These are phyloP conservation scores for Chalciporus piperatus DNA, from an alignment of 768 basidiomycete genomes.

Conservation along the genomic window DNA sequence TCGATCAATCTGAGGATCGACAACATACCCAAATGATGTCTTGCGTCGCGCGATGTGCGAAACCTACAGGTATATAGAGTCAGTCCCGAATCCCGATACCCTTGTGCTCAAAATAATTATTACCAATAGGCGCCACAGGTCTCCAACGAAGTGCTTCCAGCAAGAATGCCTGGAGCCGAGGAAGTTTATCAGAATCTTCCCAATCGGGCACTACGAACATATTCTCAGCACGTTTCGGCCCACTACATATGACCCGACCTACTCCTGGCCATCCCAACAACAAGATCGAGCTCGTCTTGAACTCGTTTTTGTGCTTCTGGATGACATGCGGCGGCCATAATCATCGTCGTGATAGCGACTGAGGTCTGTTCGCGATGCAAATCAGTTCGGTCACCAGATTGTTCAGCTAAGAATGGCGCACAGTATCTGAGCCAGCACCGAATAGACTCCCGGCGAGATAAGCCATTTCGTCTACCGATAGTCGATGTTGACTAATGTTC, in stretches of 20 bases:
- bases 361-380: conserved; percentile 34
- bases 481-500: conserved; percentile 41
- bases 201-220: conserved; percentile 32
- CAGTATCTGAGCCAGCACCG: conserved; percentile 57
- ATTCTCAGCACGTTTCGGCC: too few relatives aligned
- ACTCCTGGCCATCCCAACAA: conserved; percentile 42
- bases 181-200: conserved; percentile 30
- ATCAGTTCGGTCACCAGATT: not conserved
- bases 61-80: conserved; percentile 28
- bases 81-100: not conserved
- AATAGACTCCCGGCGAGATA: conserved; percentile 61
- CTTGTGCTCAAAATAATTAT: not conserved
- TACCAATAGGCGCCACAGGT: conserved; percentile 27
- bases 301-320: conserved; percentile 49
- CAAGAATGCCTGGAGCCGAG: conserved; percentile 36
- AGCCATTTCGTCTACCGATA: conserved; percentile 51
- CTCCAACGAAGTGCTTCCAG: conserved; percentile 38
- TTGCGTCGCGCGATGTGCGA: conserved; percentile 58
- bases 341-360: conserved; percentile 45
- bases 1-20: too few relatives aligned
- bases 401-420: not conserved
- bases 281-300: conserved; percentile 51
- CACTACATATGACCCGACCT: not conserved
- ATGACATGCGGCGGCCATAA: conserved; percentile 54
- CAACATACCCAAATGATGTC: conserved; percentile 56